A percentile compares a stretch with the other conserved stretches of the same genome.
Conservation (phyloP, 1,139 yeast genomes). For the Blastobotrys malaysiensis region DNA sequence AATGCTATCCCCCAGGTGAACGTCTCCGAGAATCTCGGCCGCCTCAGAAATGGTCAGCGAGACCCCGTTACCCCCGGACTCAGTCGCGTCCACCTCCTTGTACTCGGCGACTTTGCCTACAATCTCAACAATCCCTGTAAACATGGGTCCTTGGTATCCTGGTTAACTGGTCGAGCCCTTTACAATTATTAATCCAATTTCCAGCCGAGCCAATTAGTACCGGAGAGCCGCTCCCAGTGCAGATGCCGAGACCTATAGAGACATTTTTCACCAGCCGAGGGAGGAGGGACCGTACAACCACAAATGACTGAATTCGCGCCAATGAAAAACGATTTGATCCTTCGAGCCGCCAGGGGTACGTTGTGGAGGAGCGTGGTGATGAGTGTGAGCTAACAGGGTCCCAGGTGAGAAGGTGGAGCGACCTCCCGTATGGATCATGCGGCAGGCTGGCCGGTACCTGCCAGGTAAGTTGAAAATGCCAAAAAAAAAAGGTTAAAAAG, state of each 20-base stretch:
- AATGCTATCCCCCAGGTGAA: conserved; percentile 89
- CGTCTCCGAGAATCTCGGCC: conserved; percentile 60
- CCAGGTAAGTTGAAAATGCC: conserved; percentile 18
- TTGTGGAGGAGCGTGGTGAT: neutral
- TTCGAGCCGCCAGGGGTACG: conserved; percentile 73
- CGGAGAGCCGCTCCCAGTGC: neutral
- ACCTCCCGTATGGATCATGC: conserved; percentile 98
- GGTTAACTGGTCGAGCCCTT: neutral
- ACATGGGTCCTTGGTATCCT: conserved; percentile 48
- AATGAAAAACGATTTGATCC: conserved; percentile 80
- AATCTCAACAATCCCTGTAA: conserved; percentile 88
- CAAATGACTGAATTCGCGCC: conserved; percentile 23
- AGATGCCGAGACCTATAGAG: neutral
- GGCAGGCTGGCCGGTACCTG: conserved; percentile 72
- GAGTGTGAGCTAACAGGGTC: neutral
- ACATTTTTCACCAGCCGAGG: neutral
- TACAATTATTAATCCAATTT: neutral
- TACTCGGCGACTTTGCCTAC: conserved; percentile 61
- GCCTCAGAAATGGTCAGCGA: conserved; percentile 66
- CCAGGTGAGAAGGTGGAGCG: conserved; percentile 77
- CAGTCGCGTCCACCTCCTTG: conserved; percentile 45
- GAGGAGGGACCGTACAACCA: neutral
- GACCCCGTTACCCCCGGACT: conserved; percentile 74
- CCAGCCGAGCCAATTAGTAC: neutral
- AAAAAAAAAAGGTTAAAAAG: too few relatives aligned